Base-by-base conservation (phyloP, 2,329 filamentous ascomycete species). In the Aspergillus sp. region DNA sequence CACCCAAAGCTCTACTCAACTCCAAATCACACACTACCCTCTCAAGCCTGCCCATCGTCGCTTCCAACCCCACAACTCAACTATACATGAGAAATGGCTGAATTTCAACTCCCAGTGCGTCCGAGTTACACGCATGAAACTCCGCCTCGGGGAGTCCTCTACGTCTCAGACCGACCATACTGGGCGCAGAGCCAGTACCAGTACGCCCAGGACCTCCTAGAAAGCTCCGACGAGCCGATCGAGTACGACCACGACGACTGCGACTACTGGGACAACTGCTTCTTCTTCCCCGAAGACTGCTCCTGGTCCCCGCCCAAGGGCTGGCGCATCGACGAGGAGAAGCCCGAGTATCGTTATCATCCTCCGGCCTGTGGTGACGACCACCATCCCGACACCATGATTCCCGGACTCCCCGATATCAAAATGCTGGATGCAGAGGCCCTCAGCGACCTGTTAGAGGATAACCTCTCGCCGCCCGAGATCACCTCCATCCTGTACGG, bases 281-380 rank as follows among this genome's bases (percentile, higher is more conserved):
- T 74, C 59, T 74, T 75, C 57, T 74, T 74, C 36, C 72, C 71
- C 9, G 72, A 75, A 59, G 72, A 75, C 53, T 74, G 70, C 60
- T 68, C 68, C 46, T 74, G 67, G 58, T 67, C 70, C 14, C 70
- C 71, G 13, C 63, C 66, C 3, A 65, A 64, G 49, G 64, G 66
- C 50, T 65, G 59, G 56, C 57, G 59, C 32, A 60, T 65, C 30
- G 65, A 67, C 49, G 52, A 59, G n/a, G 56, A 68, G 17, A 54
- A 45, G 19, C 49, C 53, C 9, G 56, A 60, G 46, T 47, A 57
- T 54, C 44, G 59, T 22, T 53, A 60, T 47, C 45, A 57, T 54
- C 42, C 59, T 24, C 53, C 47, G 36, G 33, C 44, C n/a, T 40
- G 42, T 41, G 32, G 32, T 22, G 51, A 56, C 55, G 49, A 49